Evolutionary conservation across 768 basidiomycete genomes (phyloP), one percentile per base, ranked within the genome.

Genomic region (Naganishia vaughanmartiniae): DNA sequence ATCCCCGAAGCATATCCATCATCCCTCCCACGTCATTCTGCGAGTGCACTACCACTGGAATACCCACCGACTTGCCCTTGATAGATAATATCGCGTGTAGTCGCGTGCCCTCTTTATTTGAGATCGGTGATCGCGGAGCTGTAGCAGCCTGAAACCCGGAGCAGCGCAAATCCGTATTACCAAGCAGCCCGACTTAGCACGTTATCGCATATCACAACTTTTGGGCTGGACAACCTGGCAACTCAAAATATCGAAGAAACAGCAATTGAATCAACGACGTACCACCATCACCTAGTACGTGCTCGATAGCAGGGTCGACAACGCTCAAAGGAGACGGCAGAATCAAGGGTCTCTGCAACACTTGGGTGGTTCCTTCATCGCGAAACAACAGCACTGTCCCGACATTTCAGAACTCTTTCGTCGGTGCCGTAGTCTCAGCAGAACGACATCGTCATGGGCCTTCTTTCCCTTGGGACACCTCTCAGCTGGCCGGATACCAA

Each of bases 391-490:
- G 15, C 4, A 46, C 46, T 21, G 46, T 46, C 17, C 46, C 46
- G 6, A 46, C 46, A 46, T 21, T 15, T 15, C 4, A 15, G 17
- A 4, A 7, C 17, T 51, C 12, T 51, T 21, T 51, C 21, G 24
- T 51, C 24, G 4, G 21, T n/a, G 12, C n/a, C 48, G 48, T 51
- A 51, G 33, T 34, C 54, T 26, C 30, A 33, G 19, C 6, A 17
- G 21, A 21, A 30, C 26, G 26, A 55, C 60, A 30, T 45, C 39
- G 72, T 26, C 67, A 99, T 99, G 95, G 96, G 96, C 67, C 86
- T 99, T 63, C 82, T 99, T 70, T 90, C 88, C 70, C 88, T 95
- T 65, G 96, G 96, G 66, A 98, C 93, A 3, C 93, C 96, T 28
- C 86, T 98, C 71, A 81, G 86, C 34, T 99, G 96, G 96, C 87